Evolutionary conservation across 768 basidiomycete species (phyloP), one percentile per base, ranked within the genome.

Genomic region (Trametes villosa): DNA sequence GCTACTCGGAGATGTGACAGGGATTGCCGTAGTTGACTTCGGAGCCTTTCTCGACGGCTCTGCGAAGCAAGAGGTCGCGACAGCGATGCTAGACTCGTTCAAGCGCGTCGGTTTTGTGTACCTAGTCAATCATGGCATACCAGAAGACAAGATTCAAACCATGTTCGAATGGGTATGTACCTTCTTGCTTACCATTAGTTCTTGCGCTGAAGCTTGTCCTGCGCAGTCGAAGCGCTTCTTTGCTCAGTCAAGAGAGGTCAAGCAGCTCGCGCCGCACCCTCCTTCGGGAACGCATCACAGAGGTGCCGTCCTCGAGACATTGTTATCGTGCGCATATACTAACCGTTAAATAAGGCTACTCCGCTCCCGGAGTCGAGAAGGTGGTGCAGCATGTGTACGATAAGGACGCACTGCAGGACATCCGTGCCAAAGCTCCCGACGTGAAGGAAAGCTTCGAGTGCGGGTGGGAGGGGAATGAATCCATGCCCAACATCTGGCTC

Each of bases 401-500:
- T 58, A 49, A 62, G 1, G 50, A 66, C 7, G 75, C 74, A 38
- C 59, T 76, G 26, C 63, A 68, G 26, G 61, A 63, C 38, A 68
- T 69, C 34, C 72, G 74, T 22, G 67, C 65, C 22, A 69, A 74
- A 31, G 70, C 74, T 22, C 78, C 76, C 4, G 75, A 74, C 38
- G 71, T 80, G 46, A 84, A 83, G 64, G 84, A 85, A 67, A 83
- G 79, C 58, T 85, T 84, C 55, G 84, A 86, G 59, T 75, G 76
- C n/a, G 84, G 83, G 1, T 73, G 79, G 27, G 84, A 84, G 46
- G 72, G 77, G n/a, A 72, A 79, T 45, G 68, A 66, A 4, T 61
- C 46, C 17, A 78, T 81, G 74, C 82, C 84, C 1, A 85, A 86
- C 63, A 82, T 86, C 34, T 86, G 85, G 84, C 77, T 81, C 12